A percentile compares a stretch with the other conserved stretches of the same genome.
These are phyloP conservation scores for Penicillium sp. DNA, from an alignment of 2,329 filamentous ascomycete species.

Conservation along the genomic window DNA sequence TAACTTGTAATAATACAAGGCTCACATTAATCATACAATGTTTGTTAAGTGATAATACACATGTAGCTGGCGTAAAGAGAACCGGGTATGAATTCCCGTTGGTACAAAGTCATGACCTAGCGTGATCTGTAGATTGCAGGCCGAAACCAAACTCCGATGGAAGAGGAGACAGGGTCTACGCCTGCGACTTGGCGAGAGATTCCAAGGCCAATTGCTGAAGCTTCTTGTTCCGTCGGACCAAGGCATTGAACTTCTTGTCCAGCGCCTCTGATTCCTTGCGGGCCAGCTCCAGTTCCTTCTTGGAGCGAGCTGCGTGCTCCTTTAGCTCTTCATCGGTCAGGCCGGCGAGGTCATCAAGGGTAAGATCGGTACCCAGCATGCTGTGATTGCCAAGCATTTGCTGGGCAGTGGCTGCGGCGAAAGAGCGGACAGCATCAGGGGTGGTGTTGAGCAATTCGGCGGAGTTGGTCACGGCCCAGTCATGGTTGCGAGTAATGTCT, in stretches of 20 bases:
- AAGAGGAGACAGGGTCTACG: background rate
- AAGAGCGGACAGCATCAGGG: constrained; percentile 36
- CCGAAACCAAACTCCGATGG: background rate
- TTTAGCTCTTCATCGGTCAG: constrained; percentile 46
- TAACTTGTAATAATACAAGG: no score
- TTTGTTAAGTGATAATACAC: no score
- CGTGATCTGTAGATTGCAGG: background rate
- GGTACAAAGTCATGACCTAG: background rate
- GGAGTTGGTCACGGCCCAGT: constrained; percentile 40
- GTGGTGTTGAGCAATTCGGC: constrained; percentile 39
- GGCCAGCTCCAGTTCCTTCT: constrained; percentile 71
- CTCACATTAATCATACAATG: no score
- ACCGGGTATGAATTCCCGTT: background rate
- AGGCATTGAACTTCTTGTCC: constrained; percentile 46
- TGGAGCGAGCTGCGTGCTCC: constrained; percentile 42
- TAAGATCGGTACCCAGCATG: constrained; percentile 34
- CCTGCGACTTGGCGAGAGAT: constrained; percentile 19
- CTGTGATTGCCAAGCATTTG: constrained; percentile 39
- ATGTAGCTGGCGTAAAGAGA: no score
- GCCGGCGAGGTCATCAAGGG: constrained; percentile 44
- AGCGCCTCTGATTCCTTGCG: constrained; percentile 64
- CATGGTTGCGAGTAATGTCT: constrained; percentile 40
- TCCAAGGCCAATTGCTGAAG: constrained; percentile 44
- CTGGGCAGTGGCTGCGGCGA: constrained; percentile 39
- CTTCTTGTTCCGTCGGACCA: constrained; percentile 48